Evolutionary conservation across 1,284 basidiomycete genomes (phyloP), one percentile per base, ranked within the genome.

Genomic region (Cryptococcus hybrid): DNA sequence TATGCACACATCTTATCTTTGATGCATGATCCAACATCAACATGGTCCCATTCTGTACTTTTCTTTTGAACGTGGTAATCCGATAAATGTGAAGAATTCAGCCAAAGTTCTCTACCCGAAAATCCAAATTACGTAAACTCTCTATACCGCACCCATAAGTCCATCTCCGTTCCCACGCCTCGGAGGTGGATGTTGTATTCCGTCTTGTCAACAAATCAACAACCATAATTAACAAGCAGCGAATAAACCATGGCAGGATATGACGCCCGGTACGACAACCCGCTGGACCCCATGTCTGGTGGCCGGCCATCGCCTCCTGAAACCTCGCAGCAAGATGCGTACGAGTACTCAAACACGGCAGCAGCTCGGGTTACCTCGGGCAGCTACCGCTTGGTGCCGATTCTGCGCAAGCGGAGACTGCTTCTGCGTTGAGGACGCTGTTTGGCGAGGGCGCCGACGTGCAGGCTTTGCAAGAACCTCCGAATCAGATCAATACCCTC

Each of bases 401-500:
- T 5, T 42, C 40, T 42, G 37, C 44, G 4, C 56, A 57, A 5
- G 37, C 43, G 1, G 57, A 58, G 12, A 58, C 57, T n/a, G 59
- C 53, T 12, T 57, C 59, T 8, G 60, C 60, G 8, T 45, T 61
- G 6, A 47, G 47, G 15, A 57, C 57, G 11, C 44, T 61, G 5
- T 61, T 61, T 36, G 60, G 57, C 5, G 60, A 61, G n/a, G 7
- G n/a, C 18, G 52, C 18, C 7, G 52, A 34, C 18, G 52, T n/a
- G 24, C 38, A 52, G n/a, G 15, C 30, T 39, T 44, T 46, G 34
- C 15, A 56, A 24, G 40, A 56, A 2, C 50, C 52, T 30, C 30
- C 30, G 4, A 30, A 51, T 46, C 36, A 43, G 36, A 46, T n/a
- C 36, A 46, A 9, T 7, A 38, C 18, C 46, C 30, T 30, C 30